Evolutionary conservation across 768 basidiomycete genomes (phyloP).

Genomic region (Tricholoma flavovirens): DNA sequence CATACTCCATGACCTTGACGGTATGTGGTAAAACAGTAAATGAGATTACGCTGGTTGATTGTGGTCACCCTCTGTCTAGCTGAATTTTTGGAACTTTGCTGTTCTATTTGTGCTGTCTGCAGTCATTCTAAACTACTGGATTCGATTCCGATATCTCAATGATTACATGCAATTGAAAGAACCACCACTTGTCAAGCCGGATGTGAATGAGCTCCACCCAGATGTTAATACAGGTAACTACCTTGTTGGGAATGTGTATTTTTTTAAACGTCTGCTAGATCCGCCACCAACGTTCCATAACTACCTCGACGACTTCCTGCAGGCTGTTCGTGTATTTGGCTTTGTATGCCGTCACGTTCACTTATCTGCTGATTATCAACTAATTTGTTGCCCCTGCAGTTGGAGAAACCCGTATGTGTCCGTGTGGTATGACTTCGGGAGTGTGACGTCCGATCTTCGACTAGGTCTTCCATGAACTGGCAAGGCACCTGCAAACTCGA

Average conservation of each 20-base stretch:
- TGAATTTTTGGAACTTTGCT: conserved; percentile 90
- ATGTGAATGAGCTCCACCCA: conserved; percentile 84
- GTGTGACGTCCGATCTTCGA: not conserved
- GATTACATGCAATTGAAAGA: conserved; percentile 74
- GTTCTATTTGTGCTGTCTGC: conserved; percentile 65
- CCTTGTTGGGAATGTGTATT: not conserved
- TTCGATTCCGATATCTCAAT: conserved; percentile 77
- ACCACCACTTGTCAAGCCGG: conserved; percentile 74
- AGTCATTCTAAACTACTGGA: conserved; percentile 74
- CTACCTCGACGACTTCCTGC: conserved; percentile 94
- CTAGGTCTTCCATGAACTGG: conserved; percentile 95
- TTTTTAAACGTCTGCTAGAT: conserved; percentile 29
- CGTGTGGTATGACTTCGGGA: not conserved
- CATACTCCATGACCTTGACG: conserved; percentile 86
- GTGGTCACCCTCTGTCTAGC: conserved; percentile 33
- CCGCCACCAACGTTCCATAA: conserved; percentile 82
- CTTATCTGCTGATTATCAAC: not conserved
- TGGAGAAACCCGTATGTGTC: conserved; percentile 83
- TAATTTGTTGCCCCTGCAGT: conserved; percentile 21
- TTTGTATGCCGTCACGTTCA: conserved; percentile 48
- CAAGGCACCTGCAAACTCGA: conserved; percentile 91
- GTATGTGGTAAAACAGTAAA: conserved; percentile 33
- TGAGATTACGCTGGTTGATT: conserved; percentile 2
- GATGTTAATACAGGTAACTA: conserved; percentile 68
- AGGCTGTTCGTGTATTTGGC: conserved; percentile 95